phyloP scores from a whole-genome alignment of 2,329 filamentous ascomycete genomes.

The Alternaria gansuensis region DNA sequence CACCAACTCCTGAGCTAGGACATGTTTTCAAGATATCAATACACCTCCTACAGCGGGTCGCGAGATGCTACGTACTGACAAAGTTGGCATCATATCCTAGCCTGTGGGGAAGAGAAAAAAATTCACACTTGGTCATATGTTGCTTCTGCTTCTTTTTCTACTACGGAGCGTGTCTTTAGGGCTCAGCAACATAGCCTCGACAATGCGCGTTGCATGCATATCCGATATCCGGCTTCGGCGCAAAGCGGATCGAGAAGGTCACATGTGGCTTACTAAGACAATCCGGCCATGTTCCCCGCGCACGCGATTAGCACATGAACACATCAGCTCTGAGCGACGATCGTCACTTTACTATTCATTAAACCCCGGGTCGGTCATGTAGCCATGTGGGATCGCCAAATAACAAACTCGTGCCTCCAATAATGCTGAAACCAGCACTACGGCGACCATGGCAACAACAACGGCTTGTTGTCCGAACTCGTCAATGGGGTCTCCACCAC shows the following conservation, averaged over 20 bases:
- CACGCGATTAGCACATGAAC: constrained; percentile 9
- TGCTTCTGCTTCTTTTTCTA: not conserved
- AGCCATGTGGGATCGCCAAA: constrained; percentile 11
- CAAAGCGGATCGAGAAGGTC: constrained; percentile 9
- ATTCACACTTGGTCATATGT: not conserved
- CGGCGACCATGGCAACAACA: constrained; percentile 7
- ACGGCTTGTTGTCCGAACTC: constrained; percentile 12
- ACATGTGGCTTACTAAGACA: constrained; percentile 15
- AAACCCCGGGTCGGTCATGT: constrained; percentile 13
- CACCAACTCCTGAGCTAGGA: constrained; percentile 1
- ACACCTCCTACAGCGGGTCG: not conserved
- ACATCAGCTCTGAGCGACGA: constrained; percentile 13
- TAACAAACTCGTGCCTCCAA: constrained; percentile 12
- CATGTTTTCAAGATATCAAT: not conserved
- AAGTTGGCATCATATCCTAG: not conserved
- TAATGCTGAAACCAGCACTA: constrained; percentile 20
- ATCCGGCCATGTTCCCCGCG: constrained; percentile 6
- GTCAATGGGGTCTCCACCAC: constrained; percentile 10
- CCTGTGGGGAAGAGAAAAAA: too few relatives aligned
- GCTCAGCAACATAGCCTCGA: not conserved
- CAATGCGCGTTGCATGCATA: not conserved
- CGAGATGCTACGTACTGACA: not conserved
- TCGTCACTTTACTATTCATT: constrained; percentile 23
- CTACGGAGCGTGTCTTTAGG: not conserved
- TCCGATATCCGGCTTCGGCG: constrained; percentile 1